Base-by-base conservation (phyloP, 768 basidiomycete species). In the Mycena sanguinolenta region DNA sequence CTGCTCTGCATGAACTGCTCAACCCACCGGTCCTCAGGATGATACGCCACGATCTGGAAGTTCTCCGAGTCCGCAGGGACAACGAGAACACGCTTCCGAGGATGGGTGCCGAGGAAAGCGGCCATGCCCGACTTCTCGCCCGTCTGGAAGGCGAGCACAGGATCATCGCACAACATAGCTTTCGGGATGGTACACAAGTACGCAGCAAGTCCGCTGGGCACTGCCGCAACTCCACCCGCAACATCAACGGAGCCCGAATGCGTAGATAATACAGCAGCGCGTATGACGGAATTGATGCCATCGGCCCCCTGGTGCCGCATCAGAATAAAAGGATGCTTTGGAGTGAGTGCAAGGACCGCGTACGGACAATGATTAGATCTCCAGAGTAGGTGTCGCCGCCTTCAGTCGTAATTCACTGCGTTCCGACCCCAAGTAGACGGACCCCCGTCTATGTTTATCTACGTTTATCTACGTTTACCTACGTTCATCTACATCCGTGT, bases 261-360 rank as follows among this genome's bases (percentile, higher is more conserved):
- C 4, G 54, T 53, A 4, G 69, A 70, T n/a, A 70, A 16, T 16
- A 70, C 63, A 23, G 72, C 72, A 17, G 59, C 63, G 54, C 72
- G 67, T 8, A 73, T 61, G 13, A 63, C 62, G 50, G 72, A 73
- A 53, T 73, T 73, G n/a, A 73, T 70, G 2, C 72, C 72, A 25
- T 73, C 72, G 19, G 72, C 68, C 30, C 72, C 71, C 70, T 71
- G n/a, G 34, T 25, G 4, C 38, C 16, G 25, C 12, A 46, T 71
- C 34, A 58, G 70, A n/a, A n/a, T n/a, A n/a, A n/a, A n/a, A 50
- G 4, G 5, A 6, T 23, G 30, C 14, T 2, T 46, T 23, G 25
- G 34, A 32, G 58, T 44, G 42, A 71, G 28, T 55, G 65, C 50
- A 25, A 27, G 0, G n/a, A n/a, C n/a, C n/a, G n/a, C n/a, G n/a